Evolutionary conservation across 805 yeast genomes (phyloP), one percentile per base, ranked within the genome.

Genomic region (Cyberlindnera lachancei): DNA sequence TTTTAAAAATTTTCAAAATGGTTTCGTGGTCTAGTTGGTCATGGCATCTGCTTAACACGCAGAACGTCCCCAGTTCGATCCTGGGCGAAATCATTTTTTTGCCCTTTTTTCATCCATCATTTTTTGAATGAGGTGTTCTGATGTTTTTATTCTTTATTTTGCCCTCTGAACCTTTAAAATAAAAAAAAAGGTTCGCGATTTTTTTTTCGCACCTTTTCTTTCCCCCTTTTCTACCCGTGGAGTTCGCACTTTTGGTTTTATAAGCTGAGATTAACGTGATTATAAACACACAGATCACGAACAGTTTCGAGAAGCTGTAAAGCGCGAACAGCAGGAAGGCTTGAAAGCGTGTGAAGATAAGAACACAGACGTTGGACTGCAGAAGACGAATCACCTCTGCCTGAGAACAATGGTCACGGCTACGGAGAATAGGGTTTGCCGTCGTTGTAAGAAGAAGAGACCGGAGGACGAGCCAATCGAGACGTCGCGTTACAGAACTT

Each of bases 61-160:
- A 86, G 92, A 83, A 84, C 87, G 96, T 90, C 96, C 96, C 96
- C 96, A 87, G 96, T 90, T 90, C 96, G 96, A 90, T 86, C 96
- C 96, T 88, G 96, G 96, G 96, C 87, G 82, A 79, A 85, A 81
- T 86, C 96, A 87, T 36, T 37, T 23, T 35, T 35, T n/a, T n/a
- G n/a, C n/a, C 38, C 36, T 34, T 22, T 21, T 10, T 12, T 25
- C 7, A 12, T 7, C n/a, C 12, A 11, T 13, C 16, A 17, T 13
- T 30, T 23, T 27, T 27, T 18, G 3, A n/a, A 3, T 25, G 8
- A 10, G 14, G n/a, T n/a, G n/a, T n/a, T n/a, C n/a, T n/a, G n/a
- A n/a, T n/a, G n/a, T n/a, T n/a, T n/a, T n/a, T n/a, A n/a, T n/a
- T n/a, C n/a, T n/a, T 19, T 19, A 8, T 19, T 19, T 19, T 19